A percentile compares a stretch with the other conserved stretches of the same genome.
Conservation (phyloP, 805 yeast species). For the Ogataea ramenticola region DNA sequence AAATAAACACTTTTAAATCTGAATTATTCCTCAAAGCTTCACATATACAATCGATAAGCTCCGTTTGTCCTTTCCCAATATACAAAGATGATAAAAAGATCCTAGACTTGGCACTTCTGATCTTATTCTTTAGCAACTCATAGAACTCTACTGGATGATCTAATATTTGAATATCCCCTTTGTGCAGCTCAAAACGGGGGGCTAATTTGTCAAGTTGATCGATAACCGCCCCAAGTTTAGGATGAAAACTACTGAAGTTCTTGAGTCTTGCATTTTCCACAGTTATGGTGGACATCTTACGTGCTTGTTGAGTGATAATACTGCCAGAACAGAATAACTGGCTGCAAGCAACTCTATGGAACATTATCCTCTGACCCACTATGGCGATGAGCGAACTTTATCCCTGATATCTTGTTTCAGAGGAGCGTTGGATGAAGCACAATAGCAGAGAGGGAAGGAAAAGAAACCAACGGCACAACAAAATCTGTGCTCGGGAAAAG, state of each 20-base stretch:
- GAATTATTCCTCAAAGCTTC: constrained; percentile 54
- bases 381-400: too few relatives aligned
- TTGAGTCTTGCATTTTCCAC: constrained; percentile 4
- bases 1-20: constrained; percentile 57
- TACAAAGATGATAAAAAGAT: constrained; percentile 82
- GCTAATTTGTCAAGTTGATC: constrained; percentile 54
- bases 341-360: background rate
- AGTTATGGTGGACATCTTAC: background rate
- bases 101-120: constrained; percentile 51
- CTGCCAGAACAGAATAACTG: background rate
- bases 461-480: too few relatives aligned
- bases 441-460: too few relatives aligned
- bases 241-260: constrained; percentile 20
- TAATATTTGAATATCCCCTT: constrained; percentile 54
- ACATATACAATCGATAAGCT: constrained; percentile 56
- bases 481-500: too few relatives aligned
- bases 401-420: too few relatives aligned
- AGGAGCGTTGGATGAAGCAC: too few relatives aligned
- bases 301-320: background rate
- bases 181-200: constrained; percentile 56
- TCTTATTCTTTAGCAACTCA: constrained; percentile 51
- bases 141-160: constrained; percentile 71
- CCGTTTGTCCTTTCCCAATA: constrained; percentile 76
- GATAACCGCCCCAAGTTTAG: constrained; percentile 21
- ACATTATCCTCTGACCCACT: background rate